These are phyloP conservation scores for Microbotryum silenes-acaulis DNA, from an alignment of 1,284 basidiomycete genomes.

Conservation along the genomic window DNA sequence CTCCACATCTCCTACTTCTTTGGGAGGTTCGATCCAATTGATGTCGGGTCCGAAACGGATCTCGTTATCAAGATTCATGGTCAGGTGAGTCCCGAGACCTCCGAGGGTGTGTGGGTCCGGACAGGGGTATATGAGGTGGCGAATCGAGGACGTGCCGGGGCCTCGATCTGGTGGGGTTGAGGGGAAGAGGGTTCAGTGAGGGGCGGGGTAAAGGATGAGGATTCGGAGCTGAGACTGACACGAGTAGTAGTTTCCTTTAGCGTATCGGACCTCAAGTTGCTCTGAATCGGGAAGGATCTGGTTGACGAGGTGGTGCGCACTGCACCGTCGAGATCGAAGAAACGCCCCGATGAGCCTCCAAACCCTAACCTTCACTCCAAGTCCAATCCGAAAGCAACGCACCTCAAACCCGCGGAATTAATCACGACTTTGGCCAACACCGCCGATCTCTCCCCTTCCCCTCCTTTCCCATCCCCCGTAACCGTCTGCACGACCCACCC, in stretches of 20 bases:
- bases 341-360: constrained; percentile 39
- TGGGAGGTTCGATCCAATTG: constrained; percentile 62
- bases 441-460: constrained; percentile 49
- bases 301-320: constrained; percentile 30
- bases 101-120: constrained; percentile 52
- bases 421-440: constrained; percentile 78
- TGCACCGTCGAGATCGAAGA: constrained; percentile 26
- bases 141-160: constrained; percentile 56
- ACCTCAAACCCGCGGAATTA: constrained; percentile 77
- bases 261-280: constrained; percentile 28
- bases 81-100: constrained; percentile 78
- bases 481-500: constrained; percentile 53
- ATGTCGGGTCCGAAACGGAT: constrained; percentile 90
- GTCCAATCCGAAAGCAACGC: constrained; percentile 44
- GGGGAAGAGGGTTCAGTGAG: constrained; percentile 8
- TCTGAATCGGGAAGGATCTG: constrained; percentile 29
- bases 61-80: constrained; percentile 77
- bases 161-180: constrained; percentile 50
- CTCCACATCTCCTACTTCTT: constrained; percentile 43
- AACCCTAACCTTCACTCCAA: no score
- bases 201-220: constrained; percentile 13
- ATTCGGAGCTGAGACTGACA: constrained; percentile 38
- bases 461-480: constrained; percentile 32
- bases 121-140: constrained; percentile 79
- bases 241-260: constrained; percentile 66